phyloP scores from a whole-genome alignment of 2,329 filamentous ascomycete species.

The Hypoxylon sp. region DNA sequence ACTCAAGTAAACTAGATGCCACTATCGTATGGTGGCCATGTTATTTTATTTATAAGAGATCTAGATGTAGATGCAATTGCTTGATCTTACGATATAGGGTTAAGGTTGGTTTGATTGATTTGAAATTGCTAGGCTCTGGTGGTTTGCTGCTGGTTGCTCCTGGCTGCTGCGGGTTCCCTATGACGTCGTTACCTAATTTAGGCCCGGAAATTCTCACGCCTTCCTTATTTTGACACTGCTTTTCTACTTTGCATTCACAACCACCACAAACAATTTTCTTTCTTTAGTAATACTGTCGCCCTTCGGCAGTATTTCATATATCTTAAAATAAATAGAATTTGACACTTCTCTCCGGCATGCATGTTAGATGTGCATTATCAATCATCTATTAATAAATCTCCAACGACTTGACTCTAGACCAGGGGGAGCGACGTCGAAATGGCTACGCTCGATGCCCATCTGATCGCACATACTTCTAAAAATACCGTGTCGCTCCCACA shows the following conservation, averaged over 20 bases:
- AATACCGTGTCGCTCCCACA: slow-evolving; percentile 74
- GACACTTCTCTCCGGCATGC: slow-evolving; percentile 2
- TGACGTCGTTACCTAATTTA: slow-evolving; percentile 35
- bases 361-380: slow-evolving; percentile 12
- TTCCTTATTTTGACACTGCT: slow-evolving; percentile 28
- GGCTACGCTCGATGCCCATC: background rate
- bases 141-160: no score
- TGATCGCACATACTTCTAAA: slow-evolving; percentile 74
- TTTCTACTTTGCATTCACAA: background rate
- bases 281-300: slow-evolving; percentile 11
- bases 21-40: slow-evolving; percentile 18
- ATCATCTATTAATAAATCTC: slow-evolving; percentile 10
- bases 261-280: background rate
- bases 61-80: background rate
- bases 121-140: slow-evolving; percentile 27
- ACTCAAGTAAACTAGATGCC: slow-evolving; percentile 7
- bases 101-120: slow-evolving; percentile 19
- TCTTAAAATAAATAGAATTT: background rate
- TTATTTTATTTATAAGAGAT: slow-evolving; percentile 30
- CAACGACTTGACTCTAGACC: background rate
- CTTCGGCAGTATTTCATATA: background rate
- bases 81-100: slow-evolving; percentile 5
- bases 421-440: slow-evolving; percentile 1
- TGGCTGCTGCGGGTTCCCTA: slow-evolving; percentile 4
- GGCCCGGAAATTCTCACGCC: slow-evolving; percentile 24